Evolutionary conservation across 495 filamentous ascomycete genomes (phyloP).

Genomic region (Ascodesmis nigricans): DNA sequence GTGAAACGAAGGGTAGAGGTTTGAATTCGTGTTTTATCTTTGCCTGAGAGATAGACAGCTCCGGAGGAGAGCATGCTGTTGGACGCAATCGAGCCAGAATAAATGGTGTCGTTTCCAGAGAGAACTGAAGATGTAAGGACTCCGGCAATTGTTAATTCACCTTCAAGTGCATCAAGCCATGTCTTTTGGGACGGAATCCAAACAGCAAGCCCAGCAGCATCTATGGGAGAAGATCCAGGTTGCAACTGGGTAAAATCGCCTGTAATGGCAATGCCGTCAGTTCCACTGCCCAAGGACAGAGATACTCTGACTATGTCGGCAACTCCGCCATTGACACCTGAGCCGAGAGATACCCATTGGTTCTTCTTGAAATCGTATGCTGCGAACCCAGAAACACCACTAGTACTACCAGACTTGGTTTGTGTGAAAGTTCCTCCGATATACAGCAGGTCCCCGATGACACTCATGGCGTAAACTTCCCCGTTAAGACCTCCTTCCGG

Average conservation of each 20-base stretch:
- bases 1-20: conserved; percentile 32
- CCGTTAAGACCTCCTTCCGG: conserved; percentile 60
- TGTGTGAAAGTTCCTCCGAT: conserved; percentile 72
- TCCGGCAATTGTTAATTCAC: conserved; percentile 43
- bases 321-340: conserved; percentile 68
- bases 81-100: conserved; percentile 57
- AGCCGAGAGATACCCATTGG: conserved; percentile 58
- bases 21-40: conserved; percentile 28
- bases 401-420: conserved; percentile 36
- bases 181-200: conserved; percentile 83
- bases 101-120: conserved; percentile 39
- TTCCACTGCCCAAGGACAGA: conserved; percentile 53
- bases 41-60: conserved; percentile 38
- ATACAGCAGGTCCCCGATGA: conserved; percentile 43
- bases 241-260: conserved; percentile 57
- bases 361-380: conserved; percentile 46
- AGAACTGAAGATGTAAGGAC: conserved; percentile 44
- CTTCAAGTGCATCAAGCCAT: conserved; percentile 67
- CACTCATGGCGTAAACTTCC: conserved; percentile 47
- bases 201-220: conserved; percentile 56
- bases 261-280: conserved; percentile 50
- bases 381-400: conserved; percentile 49
- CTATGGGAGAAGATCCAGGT: conserved; percentile 31
- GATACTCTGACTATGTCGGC: conserved; percentile 45
- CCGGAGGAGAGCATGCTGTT: conserved; percentile 44